Conservation (phyloP, 169 alveolate genomes). For the Eimeria maxima region DNA sequence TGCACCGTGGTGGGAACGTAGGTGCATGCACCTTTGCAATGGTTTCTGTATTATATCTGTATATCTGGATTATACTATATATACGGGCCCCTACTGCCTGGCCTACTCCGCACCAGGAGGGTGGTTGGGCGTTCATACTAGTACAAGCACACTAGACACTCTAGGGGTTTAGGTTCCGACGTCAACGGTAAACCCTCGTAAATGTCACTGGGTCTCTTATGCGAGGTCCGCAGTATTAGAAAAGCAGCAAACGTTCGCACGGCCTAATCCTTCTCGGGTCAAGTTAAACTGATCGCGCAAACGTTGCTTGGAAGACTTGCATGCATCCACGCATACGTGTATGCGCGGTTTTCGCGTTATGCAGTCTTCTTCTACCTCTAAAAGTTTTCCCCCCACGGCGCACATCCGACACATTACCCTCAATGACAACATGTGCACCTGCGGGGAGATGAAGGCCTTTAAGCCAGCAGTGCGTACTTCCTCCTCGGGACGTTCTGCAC, state of each 20-base stretch:
- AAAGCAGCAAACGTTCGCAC: not conserved
- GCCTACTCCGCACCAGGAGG: too few species aligned
- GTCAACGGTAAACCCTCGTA: not conserved
- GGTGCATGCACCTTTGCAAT: too few species aligned
- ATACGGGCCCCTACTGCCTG: too few species aligned
- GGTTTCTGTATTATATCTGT: too few species aligned
- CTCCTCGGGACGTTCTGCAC: constrained; percentile 79
- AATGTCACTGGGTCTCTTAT: not conserved
- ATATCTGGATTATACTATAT: too few species aligned
- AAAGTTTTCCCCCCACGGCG: not conserved
- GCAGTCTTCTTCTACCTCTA: not conserved
- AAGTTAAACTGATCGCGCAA: not conserved
- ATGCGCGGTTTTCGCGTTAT: not conserved
- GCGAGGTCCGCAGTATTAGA: not conserved
- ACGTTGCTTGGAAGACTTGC: not conserved
- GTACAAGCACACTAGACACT: too few species aligned
- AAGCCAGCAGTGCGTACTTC: constrained; percentile 78
- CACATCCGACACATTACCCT: not conserved
- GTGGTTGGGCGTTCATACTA: too few species aligned
- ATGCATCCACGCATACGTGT: not conserved
- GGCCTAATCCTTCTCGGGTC: not conserved
- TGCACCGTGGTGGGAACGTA: too few species aligned
- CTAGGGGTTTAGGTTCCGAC: too few species aligned
- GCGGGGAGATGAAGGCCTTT: not conserved
- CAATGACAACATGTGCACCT: not conserved